phyloP scores from a whole-genome alignment of 352 stramenopile genomes.

The Phytophthora hibernalis region DNA sequence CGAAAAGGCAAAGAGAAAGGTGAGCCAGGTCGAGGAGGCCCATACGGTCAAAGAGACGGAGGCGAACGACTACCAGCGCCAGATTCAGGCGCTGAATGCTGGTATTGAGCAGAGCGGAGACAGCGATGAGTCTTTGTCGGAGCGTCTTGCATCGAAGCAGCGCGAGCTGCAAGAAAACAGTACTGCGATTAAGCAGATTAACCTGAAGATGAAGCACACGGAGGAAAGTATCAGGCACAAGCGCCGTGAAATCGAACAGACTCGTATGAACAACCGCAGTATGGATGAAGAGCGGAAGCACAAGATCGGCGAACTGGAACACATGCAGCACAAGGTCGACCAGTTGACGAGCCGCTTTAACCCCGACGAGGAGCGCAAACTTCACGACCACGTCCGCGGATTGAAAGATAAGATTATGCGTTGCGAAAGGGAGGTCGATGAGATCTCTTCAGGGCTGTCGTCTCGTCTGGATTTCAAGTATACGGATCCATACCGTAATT shows the following conservation, averaged over 20 bases:
- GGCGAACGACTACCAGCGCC: conserved; percentile 75
- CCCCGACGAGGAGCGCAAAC: conserved; percentile 69
- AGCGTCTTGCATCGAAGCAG: conserved; percentile 80
- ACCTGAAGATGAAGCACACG: conserved; percentile 95
- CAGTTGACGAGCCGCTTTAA: conserved; percentile 80
- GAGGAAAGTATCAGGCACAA: conserved; percentile 87
- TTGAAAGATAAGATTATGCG: conserved; percentile 71
- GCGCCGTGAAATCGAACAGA: conserved; percentile 71
- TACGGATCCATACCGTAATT: conserved; percentile 94
- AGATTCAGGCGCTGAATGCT: conserved; percentile 90
- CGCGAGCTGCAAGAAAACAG: conserved; percentile 81
- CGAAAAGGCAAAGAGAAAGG: conserved; percentile 68
- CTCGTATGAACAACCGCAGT: conserved; percentile 77
- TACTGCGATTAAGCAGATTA: conserved; percentile 90
- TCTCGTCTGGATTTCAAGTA: conserved; percentile 98
- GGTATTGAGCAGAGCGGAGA: conserved; percentile 82
- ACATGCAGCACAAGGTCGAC: conserved; percentile 60
- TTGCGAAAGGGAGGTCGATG: conserved; percentile 92
- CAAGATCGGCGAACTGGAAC: conserved; percentile 73
- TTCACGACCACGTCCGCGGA: conserved; percentile 66
- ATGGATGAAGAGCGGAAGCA: conserved; percentile 72
- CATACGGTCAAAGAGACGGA: conserved; percentile 67
- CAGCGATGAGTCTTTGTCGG: conserved; percentile 78
- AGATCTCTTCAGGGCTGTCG: conserved; percentile 92
- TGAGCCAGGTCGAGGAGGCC: conserved; percentile 56